These are phyloP conservation scores for Acrodontium crateriforme DNA, from an alignment of 2,329 filamentous ascomycete genomes.

Conservation along the genomic window DNA sequence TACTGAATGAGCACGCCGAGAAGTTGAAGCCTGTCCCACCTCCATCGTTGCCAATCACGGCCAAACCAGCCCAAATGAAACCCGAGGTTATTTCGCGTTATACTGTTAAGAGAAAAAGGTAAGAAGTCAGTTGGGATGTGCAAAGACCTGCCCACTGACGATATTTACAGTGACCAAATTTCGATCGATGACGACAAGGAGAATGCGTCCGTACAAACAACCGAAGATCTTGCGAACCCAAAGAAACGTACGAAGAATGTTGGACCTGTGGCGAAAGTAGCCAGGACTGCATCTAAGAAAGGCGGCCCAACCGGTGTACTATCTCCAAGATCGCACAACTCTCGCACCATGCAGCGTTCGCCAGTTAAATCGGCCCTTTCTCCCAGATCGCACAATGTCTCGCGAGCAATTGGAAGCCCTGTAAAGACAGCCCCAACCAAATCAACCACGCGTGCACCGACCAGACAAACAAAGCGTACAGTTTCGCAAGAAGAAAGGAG, in stretches of 20 bases:
- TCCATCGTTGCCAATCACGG: conserved; percentile 7
- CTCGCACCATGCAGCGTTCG: conserved; percentile 49
- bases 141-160: conserved; percentile 1
- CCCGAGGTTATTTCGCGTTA: conserved; percentile 7
- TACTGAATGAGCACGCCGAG: conserved; percentile 43
- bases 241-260: conserved; percentile 46
- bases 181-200: conserved; percentile 56
- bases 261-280: conserved; percentile 16
- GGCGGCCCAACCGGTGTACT: conserved; percentile 44
- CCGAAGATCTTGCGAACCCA: conserved; percentile 43
- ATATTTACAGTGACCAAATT: conserved; percentile 44
- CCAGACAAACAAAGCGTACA: conserved; percentile 40
- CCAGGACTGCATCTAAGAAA: conserved; percentile 21
- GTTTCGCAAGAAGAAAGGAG: conserved; percentile 21
- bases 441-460: conserved; percentile 47
- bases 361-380: conserved; percentile 34
- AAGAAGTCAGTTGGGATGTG: conserved; percentile 12
- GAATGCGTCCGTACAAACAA: conserved; percentile 40
- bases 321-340: conserved; percentile 73
- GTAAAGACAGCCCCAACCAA: conserved; percentile 30
- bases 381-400: too few species aligned
- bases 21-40: conserved; percentile 14
- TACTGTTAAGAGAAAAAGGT: conserved; percentile 21
- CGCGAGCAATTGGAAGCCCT: too few species aligned
- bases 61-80: conserved; percentile 2